A percentile compares a stretch with the other conserved stretches of the same genome.
Evolutionary conservation across 164 flowering plant genomes (phyloP).

Genomic region (Macadamia tetraphylla): DNA sequence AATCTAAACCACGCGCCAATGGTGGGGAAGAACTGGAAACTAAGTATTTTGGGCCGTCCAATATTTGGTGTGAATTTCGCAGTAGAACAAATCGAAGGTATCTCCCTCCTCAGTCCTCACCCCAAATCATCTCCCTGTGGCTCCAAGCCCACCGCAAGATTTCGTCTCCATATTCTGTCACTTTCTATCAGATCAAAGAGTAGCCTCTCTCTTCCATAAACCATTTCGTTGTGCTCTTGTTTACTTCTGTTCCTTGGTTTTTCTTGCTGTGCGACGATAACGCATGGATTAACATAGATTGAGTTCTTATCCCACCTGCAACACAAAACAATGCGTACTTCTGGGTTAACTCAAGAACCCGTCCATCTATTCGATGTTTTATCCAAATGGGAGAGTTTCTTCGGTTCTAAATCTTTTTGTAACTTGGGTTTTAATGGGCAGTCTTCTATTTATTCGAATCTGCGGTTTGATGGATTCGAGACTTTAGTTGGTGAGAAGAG

Average conservation of each 20-base stretch:
- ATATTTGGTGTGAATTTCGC: no score
- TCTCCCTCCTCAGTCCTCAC: neutral
- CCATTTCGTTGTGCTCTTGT: neutral
- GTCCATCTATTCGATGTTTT: slow-evolving; percentile 27
- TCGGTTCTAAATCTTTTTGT: slow-evolving; percentile 22
- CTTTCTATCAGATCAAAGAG: neutral
- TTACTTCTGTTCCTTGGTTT: neutral
- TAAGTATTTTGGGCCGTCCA: no score
- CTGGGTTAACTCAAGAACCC: slow-evolving; percentile 58
- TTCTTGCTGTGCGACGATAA: slow-evolving; percentile 5
- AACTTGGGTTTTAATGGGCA: slow-evolving; percentile 31
- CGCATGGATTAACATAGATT: slow-evolving; percentile 16
- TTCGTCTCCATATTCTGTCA: neutral
- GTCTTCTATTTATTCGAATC: slow-evolving; percentile 30
- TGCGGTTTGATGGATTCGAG: slow-evolving; percentile 27
- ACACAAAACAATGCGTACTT: slow-evolving; percentile 32
- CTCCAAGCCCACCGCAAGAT: neutral
- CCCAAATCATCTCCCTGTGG: neutral
- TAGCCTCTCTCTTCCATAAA: neutral
- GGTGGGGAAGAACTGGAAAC: no score
- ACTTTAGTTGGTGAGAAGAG: slow-evolving; percentile 14
- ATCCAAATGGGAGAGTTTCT: slow-evolving; percentile 34
- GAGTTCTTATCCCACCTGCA: slow-evolving; percentile 1
- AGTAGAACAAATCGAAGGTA: neutral
- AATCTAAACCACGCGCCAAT: no score